These are phyloP conservation scores for Nicotiana sylvestris DNA, from an alignment of 257 asterid genomes.

Conservation along the genomic window DNA sequence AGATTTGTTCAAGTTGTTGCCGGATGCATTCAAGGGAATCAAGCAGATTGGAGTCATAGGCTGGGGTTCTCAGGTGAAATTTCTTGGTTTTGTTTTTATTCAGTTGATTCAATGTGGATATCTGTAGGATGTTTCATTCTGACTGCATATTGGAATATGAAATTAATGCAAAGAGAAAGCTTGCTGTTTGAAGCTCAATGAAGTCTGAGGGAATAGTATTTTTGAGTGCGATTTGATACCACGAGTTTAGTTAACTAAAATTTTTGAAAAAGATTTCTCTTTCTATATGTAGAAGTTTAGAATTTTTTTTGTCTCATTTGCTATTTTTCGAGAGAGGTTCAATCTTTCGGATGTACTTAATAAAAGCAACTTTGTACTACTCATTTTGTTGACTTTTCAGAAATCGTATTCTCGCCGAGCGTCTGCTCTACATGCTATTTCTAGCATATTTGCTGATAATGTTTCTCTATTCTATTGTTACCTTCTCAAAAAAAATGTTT, in stretches of 20 bases:
- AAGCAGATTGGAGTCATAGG: constrained; percentile 98
- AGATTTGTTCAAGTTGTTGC: constrained; percentile 71
- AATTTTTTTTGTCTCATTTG: neutral
- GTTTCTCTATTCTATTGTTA: neutral
- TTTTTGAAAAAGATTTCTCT: neutral
- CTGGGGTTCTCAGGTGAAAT: constrained; percentile 92
- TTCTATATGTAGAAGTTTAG: neutral
- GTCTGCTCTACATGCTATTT: neutral
- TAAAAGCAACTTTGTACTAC: neutral
- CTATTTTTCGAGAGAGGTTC: neutral
- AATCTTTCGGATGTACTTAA: neutral
- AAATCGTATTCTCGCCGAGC: neutral
- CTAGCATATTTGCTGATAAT: neutral
- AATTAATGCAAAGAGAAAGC: neutral
- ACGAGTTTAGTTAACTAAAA: neutral
- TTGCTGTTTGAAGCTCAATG: neutral
- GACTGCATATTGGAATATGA: neutral
- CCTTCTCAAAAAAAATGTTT: neutral
- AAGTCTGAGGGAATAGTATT: neutral
- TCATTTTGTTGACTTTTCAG: neutral
- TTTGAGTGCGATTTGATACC: neutral
- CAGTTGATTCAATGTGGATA: neutral
- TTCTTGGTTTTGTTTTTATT: neutral
- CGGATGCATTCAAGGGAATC: constrained; percentile 87
- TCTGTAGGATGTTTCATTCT: neutral